phyloP scores from a whole-genome alignment of 2,329 filamentous ascomycete species.

The Fusarium devonianum region DNA sequence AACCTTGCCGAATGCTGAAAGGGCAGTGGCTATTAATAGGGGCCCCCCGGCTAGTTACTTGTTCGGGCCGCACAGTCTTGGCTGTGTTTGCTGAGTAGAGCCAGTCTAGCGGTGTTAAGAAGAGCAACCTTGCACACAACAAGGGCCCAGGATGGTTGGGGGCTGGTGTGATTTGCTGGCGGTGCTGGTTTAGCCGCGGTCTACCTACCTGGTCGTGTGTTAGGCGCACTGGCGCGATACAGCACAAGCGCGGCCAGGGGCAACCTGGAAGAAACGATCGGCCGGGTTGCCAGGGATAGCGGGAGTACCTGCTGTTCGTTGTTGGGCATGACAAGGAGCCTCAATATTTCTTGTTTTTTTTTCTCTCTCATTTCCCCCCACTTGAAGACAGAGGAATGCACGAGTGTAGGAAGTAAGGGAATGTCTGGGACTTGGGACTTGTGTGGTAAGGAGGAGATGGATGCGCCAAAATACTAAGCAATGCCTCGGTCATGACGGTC shows the following conservation, averaged over 20 bases:
- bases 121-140: slow-evolving; percentile 13
- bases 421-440: too few species aligned
- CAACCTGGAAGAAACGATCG: slow-evolving; percentile 18
- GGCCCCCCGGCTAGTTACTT: slow-evolving; percentile 15
- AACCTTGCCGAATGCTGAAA: slow-evolving; percentile 13
- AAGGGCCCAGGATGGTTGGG: slow-evolving; percentile 24
- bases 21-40: slow-evolving; percentile 32
- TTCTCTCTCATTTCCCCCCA: too few species aligned
- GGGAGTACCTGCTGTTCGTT: slow-evolving; percentile 6
- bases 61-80: slow-evolving; percentile 25
- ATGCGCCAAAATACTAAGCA: slow-evolving; percentile 6
- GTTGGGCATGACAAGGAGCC: too few species aligned
- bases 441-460: too few species aligned
- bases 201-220: slow-evolving; percentile 2
- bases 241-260: slow-evolving; percentile 8
- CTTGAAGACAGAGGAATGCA: too few species aligned
- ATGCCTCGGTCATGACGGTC: slow-evolving; percentile 18
- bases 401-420: too few species aligned
- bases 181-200: slow-evolving; percentile 33
- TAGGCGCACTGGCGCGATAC: slow-evolving; percentile 39
- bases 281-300: slow-evolving; percentile 11
- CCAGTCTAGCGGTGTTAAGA: slow-evolving; percentile 11
- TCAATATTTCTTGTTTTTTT: too few species aligned
- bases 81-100: slow-evolving; percentile 9
- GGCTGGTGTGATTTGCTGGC: slow-evolving; percentile 33